These are phyloP conservation scores for Cercospora sp. DNA, from an alignment of 2,329 filamentous ascomycete genomes.

Conservation along the genomic window DNA sequence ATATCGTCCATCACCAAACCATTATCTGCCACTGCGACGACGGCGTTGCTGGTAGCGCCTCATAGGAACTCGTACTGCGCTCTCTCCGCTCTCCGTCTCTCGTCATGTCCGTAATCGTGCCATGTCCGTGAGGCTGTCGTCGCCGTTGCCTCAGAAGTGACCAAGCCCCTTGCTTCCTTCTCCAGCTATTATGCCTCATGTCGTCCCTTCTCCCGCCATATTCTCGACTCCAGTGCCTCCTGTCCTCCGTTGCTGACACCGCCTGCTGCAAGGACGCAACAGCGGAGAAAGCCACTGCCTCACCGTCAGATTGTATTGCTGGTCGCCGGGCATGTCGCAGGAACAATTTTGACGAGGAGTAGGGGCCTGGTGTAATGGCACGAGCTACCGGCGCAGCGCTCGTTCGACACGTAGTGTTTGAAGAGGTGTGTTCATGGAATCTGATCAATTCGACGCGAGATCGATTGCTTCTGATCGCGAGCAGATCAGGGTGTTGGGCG, in stretches of 20 bases:
- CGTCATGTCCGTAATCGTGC: not conserved
- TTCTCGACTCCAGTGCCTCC: not conserved
- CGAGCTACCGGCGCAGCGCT: not conserved
- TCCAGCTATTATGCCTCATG: not conserved
- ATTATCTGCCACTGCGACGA: not conserved
- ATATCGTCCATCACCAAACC: not conserved
- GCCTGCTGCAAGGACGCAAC: too few species aligned
- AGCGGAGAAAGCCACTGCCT: not conserved
- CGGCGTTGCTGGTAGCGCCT: not conserved
- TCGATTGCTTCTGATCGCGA: not conserved
- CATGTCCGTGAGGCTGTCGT: not conserved
- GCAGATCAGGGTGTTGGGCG: not conserved
- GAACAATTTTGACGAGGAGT: not conserved
- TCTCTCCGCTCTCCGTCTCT: not conserved
- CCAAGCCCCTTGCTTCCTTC: not conserved
- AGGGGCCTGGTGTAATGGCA: too few species aligned
- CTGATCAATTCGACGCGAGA: not conserved
- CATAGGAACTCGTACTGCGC: not conserved
- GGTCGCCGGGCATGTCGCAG: not conserved
- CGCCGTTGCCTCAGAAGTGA: not conserved
- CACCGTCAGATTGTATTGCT: not conserved
- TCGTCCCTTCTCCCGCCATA: not conserved
- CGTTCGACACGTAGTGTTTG: not conserved
- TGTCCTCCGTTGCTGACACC: not conserved
- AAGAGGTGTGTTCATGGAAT: not conserved